Base-by-base conservation (phyloP, 2,329 filamentous ascomycete species). In the Colletotrichum zoysiae region DNA sequence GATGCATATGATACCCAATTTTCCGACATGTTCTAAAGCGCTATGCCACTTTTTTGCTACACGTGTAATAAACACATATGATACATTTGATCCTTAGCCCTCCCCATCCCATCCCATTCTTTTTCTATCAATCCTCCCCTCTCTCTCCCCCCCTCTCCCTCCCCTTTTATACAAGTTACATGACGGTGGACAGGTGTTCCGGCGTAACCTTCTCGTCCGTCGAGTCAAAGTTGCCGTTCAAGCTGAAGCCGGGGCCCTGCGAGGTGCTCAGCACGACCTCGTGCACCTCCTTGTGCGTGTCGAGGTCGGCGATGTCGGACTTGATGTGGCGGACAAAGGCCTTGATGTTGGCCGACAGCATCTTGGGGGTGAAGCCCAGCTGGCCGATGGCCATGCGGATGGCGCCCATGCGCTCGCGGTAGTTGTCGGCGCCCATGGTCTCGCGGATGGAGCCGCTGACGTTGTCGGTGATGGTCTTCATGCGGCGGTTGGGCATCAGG, bases 301-400 rank as follows among this genome's bases (percentile, higher is more conserved):
- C 73, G 42, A 74, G 59, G 69, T 86, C 85, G 75, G 91, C 91
- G 64, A 98, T 86, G 74, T 93, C 85, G 20, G 86, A 84, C 89
- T 94, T 97, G 76, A 98, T 80, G 77, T 91, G 87, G 30, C 88
- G 87, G 78, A 98, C 86, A 74, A 97, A 90, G 33, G 90, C 85
- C 82, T 91, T 92, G 80, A 99, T 88, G 80, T 99, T 99, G 75
- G 90, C 90, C 79, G 92, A 89, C 83, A 99, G 83, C 87, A 96
- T 90, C 77, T 96, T 91, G 3, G 96, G 95, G 8, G 94, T 93
- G 83, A 97, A 97, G 1, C 90, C 92, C 79, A 99, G 83, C 83
- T 98, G 95, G 6, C 95, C 96, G 73, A 99, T 89, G n/a, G 95
- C 92, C 86, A 98, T 89, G 71, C 95, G 88, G 67, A 99, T 89